Evolutionary conservation across 2,329 filamentous ascomycete species (phyloP).

Genomic region (Phaeosphaeriaceae sp.): DNA sequence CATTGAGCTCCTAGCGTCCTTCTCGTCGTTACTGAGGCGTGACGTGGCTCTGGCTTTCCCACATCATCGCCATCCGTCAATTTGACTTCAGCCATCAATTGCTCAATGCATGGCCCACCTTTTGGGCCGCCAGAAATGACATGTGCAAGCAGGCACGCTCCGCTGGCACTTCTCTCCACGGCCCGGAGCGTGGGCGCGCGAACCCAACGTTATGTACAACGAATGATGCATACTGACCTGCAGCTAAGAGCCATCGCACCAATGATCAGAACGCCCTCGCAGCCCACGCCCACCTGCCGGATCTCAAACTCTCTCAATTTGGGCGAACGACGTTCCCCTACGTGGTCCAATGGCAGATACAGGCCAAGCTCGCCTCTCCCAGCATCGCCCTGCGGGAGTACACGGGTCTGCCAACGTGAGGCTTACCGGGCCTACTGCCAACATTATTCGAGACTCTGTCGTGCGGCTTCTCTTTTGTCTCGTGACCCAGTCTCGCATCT

Average conservation of each 20-base stretch:
- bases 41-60: constrained; percentile 34
- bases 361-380: constrained; percentile 32
- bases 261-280: constrained; percentile 30
- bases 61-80: constrained; percentile 31
- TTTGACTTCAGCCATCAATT: constrained; percentile 23
- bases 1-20: not conserved
- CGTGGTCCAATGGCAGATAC: constrained; percentile 46
- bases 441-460: constrained; percentile 29
- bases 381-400: constrained; percentile 31
- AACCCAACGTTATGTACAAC: constrained; percentile 28
- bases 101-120: constrained; percentile 23
- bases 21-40: constrained; percentile 13
- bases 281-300: constrained; percentile 35
- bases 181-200: constrained; percentile 24
- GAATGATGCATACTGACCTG: constrained; percentile 37
- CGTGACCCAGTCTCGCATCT: constrained; percentile 43
- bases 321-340: constrained; percentile 36
- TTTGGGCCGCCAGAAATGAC: constrained; percentile 26
- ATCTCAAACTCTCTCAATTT: constrained; percentile 35
- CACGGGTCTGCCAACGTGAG: constrained; percentile 39
- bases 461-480: constrained; percentile 32
- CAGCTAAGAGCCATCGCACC: constrained; percentile 34
- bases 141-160: constrained; percentile 26
- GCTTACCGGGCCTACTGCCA: constrained; percentile 29
- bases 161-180: constrained; percentile 29